Percentiles rank a stretch among this genome's conserved stretches.
Evolutionary conservation across 805 yeast genomes (phyloP).

Genomic region (Pichia deserticola): DNA sequence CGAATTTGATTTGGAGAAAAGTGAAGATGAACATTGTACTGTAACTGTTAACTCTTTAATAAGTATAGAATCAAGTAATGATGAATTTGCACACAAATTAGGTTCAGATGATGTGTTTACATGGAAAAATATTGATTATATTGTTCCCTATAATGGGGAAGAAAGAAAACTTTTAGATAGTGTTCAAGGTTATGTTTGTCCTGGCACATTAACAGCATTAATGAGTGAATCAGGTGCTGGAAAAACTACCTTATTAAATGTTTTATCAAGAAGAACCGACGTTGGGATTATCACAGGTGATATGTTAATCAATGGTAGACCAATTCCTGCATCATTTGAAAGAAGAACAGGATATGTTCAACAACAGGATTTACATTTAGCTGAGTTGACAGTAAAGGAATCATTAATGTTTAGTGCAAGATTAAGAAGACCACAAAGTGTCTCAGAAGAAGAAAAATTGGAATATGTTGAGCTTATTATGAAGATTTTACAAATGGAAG

Average conservation of each 20-base stretch:
- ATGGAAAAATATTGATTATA: slow-evolving; percentile 58
- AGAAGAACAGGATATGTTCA: slow-evolving; percentile 52
- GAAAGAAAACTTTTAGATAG: slow-evolving; percentile 37
- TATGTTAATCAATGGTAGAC: slow-evolving; percentile 46
- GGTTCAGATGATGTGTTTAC: slow-evolving; percentile 43
- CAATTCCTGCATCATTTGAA: slow-evolving; percentile 40
- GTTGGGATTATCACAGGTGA: slow-evolving; percentile 51
- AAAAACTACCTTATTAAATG: slow-evolving; percentile 50
- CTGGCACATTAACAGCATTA: slow-evolving; percentile 52
- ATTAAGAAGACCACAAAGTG: slow-evolving; percentile 36
- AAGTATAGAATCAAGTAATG: no score
- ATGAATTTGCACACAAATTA: slow-evolving; percentile 8
- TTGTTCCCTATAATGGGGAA: slow-evolving; percentile 40
- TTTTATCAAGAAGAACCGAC: slow-evolving; percentile 43
- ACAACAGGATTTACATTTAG: slow-evolving; percentile 47
- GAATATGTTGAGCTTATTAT: slow-evolving; percentile 38
- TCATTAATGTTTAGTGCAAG: slow-evolving; percentile 42
- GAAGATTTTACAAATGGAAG: slow-evolving; percentile 33
- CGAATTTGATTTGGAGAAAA: background rate
- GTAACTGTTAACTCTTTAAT: background rate
- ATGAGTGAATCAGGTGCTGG: slow-evolving; percentile 67
- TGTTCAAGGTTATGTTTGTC: slow-evolving; percentile 39
- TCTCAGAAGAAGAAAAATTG: slow-evolving; percentile 35
- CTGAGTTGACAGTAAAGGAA: slow-evolving; percentile 46
- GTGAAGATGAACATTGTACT: background rate